A percentile compares a stretch with the other conserved stretches of the same genome.
These are phyloP conservation scores for Parietaria judaica DNA, from an alignment of 306 rosid species.

Conservation along the genomic window DNA sequence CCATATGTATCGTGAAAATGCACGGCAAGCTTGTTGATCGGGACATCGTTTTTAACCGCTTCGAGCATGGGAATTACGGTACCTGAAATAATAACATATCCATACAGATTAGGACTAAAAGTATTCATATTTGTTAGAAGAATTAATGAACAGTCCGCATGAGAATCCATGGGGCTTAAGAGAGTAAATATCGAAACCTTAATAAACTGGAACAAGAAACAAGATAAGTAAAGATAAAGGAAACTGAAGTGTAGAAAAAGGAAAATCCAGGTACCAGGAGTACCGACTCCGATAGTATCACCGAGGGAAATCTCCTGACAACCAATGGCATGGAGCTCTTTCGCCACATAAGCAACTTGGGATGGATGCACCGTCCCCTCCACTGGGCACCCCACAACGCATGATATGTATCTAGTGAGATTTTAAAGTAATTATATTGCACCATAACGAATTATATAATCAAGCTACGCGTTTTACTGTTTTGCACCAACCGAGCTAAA, in stretches of 20 bases:
- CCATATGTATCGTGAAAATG: constrained; percentile 98
- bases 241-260: neutral
- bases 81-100: constrained; percentile 36
- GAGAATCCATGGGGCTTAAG: too few species aligned
- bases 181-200: too few species aligned
- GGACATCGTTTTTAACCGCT: constrained; percentile 66
- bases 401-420: constrained; percentile 64
- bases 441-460: neutral
- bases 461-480: too few species aligned
- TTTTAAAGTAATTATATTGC: neutral
- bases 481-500: too few species aligned
- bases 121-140: neutral
- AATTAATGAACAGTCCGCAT: neutral
- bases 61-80: constrained; percentile 80
- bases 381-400: constrained; percentile 89
- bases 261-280: constrained; percentile 58
- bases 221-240: neutral
- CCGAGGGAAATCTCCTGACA: constrained; percentile 93
- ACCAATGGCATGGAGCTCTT: constrained; percentile 70
- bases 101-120: constrained; percentile 3
- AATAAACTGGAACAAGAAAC: neutral
- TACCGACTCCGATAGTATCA: constrained; percentile 94
- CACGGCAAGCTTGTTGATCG: constrained; percentile 63
- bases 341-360: constrained; percentile 76
- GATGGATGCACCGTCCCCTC: constrained; percentile 76